These are phyloP conservation scores for Russula vinacea DNA, from an alignment of 768 basidiomycete species.

Conservation along the genomic window DNA sequence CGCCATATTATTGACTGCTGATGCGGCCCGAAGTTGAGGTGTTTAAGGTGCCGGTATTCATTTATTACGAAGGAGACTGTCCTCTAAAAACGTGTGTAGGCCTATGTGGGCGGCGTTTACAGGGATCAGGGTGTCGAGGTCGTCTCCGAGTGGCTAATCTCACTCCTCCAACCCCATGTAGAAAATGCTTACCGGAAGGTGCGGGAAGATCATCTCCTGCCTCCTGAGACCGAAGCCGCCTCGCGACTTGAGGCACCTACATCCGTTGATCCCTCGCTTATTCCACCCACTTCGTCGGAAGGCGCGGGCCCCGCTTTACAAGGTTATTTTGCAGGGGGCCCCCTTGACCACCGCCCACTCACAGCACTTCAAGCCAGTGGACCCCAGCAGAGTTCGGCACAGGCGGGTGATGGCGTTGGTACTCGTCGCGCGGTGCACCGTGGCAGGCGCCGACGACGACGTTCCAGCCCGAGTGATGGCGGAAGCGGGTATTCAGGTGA, in stretches of 20 bases:
- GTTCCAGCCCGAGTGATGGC: background rate
- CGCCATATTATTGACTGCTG: background rate
- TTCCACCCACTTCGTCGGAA: background rate
- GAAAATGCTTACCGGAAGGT: constrained; percentile 5
- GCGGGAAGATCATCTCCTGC: constrained; percentile 1
- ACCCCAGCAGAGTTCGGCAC: background rate
- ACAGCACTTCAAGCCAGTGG: background rate
- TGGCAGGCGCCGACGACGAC: background rate
- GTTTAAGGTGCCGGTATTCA: constrained; percentile 16
- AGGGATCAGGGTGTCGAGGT: constrained; percentile 17
- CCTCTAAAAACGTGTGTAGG: constrained; percentile 6
- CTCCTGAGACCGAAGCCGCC: background rate
- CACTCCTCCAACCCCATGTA: constrained; percentile 6
- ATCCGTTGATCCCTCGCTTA: background rate
- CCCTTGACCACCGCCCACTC: background rate
- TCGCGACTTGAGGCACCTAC: background rate
- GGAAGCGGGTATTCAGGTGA: constrained; percentile 3
- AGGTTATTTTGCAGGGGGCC: background rate
- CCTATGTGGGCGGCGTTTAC: constrained; percentile 23
- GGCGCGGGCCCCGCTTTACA: background rate
- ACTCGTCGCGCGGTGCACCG: background rate
- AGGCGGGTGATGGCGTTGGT: background rate
- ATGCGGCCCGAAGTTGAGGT: constrained; percentile 10
- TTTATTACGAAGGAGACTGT: background rate
- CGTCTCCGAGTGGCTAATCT: constrained; percentile 12